Evolutionary conservation across 495 filamentous ascomycete genomes (phyloP), one percentile per base, ranked within the genome.

Genomic region (Tuber aestivum): DNA sequence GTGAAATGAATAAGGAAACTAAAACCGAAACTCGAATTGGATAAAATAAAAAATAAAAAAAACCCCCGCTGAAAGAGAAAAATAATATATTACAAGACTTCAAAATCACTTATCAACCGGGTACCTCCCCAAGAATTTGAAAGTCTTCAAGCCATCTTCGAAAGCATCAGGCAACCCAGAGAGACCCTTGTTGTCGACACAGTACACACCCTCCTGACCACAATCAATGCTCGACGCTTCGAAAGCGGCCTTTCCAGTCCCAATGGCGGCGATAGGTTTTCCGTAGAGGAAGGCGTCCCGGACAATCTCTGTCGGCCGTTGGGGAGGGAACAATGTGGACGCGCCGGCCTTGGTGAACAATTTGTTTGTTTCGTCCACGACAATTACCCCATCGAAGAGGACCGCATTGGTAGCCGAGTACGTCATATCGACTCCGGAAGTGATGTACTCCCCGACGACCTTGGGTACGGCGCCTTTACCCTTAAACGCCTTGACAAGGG

Each of bases 401-500:
- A 89, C 90, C 0, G 91, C 92, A 78, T 93, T 91, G 3, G 91
- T 87, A 6, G 86, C 87, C 37, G 89, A 88, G 83, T 94, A 95
- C 0, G 92, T 93, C 84, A 89, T 88, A 78, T 91, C 87, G 45
- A 92, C 87, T 16, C 87, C 89, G 14, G 84, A 75, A 3, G 79
- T 83, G 0, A 93, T 84, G 7, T 77, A 82, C 85, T 94, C 92
- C 0, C 86, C 91, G 1, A 95, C 89, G 69, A 93, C 85, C 8
- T 89, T 84, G 10, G 89, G 86, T 70, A 88, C 85, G 0, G 93
- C 85, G 9, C 87, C 87, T 23, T 84, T 83, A 7, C 77, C 77
- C 2, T 78, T 79, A 27, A 94, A 86, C 2, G 83, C 77, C 35
- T 81, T 69, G 45, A 84, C 85, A 21, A 94, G 84, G 20, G 79